phyloP scores from a whole-genome alignment of 768 basidiomycete species.

The Lentinula guzmanii region DNA sequence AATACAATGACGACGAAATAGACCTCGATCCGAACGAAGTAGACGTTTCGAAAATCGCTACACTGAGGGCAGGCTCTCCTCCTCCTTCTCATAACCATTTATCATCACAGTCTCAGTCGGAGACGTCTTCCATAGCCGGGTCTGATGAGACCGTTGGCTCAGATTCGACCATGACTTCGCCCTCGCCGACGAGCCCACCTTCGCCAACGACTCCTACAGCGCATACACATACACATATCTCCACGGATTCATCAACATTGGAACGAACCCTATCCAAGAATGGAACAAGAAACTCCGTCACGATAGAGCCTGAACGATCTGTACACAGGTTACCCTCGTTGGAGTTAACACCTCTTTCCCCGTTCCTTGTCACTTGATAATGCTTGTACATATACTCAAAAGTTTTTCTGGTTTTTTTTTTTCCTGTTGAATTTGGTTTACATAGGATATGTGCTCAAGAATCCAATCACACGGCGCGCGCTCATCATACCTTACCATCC shows the following conservation, averaged over 20 bases:
- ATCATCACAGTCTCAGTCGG: neutral
- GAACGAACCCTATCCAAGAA: neutral
- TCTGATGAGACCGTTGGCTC: neutral
- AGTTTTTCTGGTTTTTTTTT: neutral
- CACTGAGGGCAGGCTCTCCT: neutral
- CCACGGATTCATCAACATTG: neutral
- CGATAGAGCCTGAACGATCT: neutral
- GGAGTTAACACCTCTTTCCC: neutral
- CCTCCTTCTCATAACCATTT: neutral
- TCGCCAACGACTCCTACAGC: neutral
- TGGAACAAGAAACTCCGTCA: neutral
- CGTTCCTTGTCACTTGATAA: neutral
- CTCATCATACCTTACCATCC: neutral
- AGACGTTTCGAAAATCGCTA: neutral
- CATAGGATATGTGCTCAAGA: neutral
- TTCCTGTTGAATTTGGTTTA: neutral
- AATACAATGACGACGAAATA: neutral
- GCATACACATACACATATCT: neutral
- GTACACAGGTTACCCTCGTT: neutral
- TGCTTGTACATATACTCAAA: neutral
- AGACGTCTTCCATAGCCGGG: neutral
- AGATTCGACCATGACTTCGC: slow-evolving; percentile 51
- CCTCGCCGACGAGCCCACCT: slow-evolving; percentile 36
- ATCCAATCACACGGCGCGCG: neutral
- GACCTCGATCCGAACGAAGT: neutral